phyloP scores from a whole-genome alignment of 257 asterid species.

The Solanum pimpinellifolium region DNA sequence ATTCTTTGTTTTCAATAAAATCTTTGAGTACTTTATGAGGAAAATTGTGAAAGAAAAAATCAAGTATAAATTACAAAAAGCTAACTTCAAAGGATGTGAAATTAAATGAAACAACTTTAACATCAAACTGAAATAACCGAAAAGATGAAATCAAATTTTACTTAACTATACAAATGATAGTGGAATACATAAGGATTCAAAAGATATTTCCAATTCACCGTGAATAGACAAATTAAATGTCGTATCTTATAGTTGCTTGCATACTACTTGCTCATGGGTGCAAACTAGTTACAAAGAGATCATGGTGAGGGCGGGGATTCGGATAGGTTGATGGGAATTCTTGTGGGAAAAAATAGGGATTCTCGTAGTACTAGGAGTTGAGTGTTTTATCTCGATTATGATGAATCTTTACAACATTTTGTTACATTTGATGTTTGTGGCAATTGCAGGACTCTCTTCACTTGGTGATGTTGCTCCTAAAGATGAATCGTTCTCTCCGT shows the following conservation, averaged over 20 bases:
- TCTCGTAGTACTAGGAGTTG: not conserved
- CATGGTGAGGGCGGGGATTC: not conserved
- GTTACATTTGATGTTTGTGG: slow-evolving; percentile 6
- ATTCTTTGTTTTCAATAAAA: not conserved
- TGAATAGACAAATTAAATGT: not conserved
- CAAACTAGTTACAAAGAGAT: not conserved
- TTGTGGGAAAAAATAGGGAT: not conserved
- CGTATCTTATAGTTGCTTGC: not conserved
- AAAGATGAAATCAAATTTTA: not conserved
- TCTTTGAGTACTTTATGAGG: not conserved
- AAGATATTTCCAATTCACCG: not conserved
- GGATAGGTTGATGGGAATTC: not conserved
- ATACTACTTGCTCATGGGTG: not conserved
- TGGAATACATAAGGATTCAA: not conserved
- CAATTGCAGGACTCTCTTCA: slow-evolving; percentile 20
- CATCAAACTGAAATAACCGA: not conserved
- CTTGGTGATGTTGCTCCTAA: slow-evolving; percentile 56
- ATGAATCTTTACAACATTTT: not conserved
- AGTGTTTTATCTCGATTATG: not conserved
- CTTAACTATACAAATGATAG: not conserved
- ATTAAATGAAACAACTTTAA: not conserved
- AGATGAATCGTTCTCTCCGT: slow-evolving; percentile 59
- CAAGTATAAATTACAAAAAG: not conserved
- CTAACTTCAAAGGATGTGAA: not conserved
- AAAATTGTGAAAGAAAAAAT: not conserved